phyloP scores from a whole-genome alignment of 495 filamentous ascomycete species.

The Neurospora sp. region DNA sequence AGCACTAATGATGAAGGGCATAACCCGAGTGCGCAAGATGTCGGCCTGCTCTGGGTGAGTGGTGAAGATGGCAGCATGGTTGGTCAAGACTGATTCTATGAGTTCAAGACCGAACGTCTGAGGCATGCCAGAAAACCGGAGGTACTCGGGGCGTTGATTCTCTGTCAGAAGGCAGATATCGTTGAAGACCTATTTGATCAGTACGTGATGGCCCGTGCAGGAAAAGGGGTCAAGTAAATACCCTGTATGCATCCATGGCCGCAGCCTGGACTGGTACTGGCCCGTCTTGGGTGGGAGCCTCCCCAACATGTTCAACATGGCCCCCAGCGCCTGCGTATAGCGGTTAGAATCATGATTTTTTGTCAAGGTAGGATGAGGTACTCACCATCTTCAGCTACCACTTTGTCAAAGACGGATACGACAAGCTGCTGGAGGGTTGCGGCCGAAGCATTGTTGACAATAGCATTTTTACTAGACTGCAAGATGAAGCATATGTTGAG shows the following conservation, averaged over 20 bases:
- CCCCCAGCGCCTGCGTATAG: constrained; percentile 26
- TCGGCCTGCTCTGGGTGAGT: constrained; percentile 72
- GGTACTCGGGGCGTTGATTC: constrained; percentile 66
- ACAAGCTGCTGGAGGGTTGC: constrained; percentile 93
- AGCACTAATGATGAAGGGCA: constrained; percentile 71
- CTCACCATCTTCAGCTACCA: constrained; percentile 69
- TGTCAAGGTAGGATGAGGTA: not conserved
- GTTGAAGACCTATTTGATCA: constrained; percentile 53
- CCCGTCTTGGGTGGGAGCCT: constrained; percentile 54
- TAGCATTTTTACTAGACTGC: constrained; percentile 79
- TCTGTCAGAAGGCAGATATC: constrained; percentile 86
- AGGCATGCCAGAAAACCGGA: constrained; percentile 63
- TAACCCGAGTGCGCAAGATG: constrained; percentile 64
- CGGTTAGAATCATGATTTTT: constrained; percentile 5
- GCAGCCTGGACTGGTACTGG: constrained; percentile 57
- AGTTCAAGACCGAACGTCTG: constrained; percentile 80
- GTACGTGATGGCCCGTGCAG: constrained; percentile 6
- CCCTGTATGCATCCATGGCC: constrained; percentile 76
- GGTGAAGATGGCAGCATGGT: constrained; percentile 70
- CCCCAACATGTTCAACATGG: constrained; percentile 43
- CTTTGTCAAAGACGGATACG: constrained; percentile 85
- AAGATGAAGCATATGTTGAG: constrained; percentile 85
- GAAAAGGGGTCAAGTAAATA: constrained; percentile 16
- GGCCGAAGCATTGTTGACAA: constrained; percentile 89
- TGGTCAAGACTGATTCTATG: constrained; percentile 78